These are phyloP conservation scores for Athelia sp. DNA, from an alignment of 1,284 basidiomycete species.

Conservation along the genomic window DNA sequence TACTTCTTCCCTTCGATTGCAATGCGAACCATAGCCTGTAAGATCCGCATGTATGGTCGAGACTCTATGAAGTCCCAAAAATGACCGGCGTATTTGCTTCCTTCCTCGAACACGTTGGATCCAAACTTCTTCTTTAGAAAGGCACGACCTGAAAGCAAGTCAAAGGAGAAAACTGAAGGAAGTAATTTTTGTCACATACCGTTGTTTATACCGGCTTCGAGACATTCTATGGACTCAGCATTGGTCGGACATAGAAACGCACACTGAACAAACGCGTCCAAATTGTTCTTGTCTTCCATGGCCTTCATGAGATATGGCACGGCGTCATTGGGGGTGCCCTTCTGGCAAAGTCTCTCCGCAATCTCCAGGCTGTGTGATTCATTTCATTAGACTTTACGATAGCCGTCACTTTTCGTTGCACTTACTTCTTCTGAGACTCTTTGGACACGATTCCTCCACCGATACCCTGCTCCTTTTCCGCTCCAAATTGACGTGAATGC, in stretches of 20 bases:
- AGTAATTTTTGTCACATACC: constrained; percentile 5
- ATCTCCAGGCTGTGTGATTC: constrained; percentile 18
- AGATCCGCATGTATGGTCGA: constrained; percentile 39
- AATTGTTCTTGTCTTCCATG: constrained; percentile 23
- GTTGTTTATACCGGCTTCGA: constrained; percentile 14
- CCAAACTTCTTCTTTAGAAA: constrained; percentile 24
- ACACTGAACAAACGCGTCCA: constrained; percentile 21
- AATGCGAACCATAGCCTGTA: constrained; percentile 30
- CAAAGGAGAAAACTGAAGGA: neutral
- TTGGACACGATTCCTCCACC: constrained; percentile 19
- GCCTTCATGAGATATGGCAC: constrained; percentile 21
- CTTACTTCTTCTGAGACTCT: constrained; percentile 20
- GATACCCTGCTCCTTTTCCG: neutral
- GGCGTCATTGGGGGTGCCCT: constrained; percentile 18
- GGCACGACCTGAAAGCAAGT: constrained; percentile 19
- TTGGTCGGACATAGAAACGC: constrained; percentile 20
- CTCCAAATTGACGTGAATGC: neutral
- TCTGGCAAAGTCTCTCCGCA: constrained; percentile 21
- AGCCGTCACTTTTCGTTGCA: no score
- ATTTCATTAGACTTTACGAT: no score
- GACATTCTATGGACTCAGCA: constrained; percentile 12
- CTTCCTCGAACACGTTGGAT: constrained; percentile 32
- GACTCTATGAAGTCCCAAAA: constrained; percentile 36
- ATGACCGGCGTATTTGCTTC: constrained; percentile 23
- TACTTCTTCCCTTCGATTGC: constrained; percentile 28